Evolutionary conservation across 2,329 filamentous ascomycete species (phyloP), one percentile per base, ranked within the genome.

Genomic region (Paecilomyces variotii): DNA sequence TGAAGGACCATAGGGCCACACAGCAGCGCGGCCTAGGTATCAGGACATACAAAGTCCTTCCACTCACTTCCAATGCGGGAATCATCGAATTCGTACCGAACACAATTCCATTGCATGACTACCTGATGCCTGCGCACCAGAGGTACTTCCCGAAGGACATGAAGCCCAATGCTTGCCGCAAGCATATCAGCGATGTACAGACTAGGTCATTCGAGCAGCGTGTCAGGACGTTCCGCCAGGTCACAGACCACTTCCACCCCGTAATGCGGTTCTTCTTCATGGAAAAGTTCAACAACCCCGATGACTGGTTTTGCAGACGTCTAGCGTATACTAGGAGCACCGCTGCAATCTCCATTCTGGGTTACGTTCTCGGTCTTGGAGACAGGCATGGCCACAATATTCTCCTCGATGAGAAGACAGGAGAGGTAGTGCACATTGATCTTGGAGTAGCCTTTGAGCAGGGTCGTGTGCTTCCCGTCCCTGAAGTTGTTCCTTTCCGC

Each of bases 371-470:
- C 0, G 94, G 95, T 1, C 83, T 99, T 0, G 94, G 94, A 9
- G 94, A 99, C 74, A 84, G 94, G 2, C 94, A 99, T 74, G 92
- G 91, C 1, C 93, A 99, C 77, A 99, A 99, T 70, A 99, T 99
- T 64, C 82, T 99, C 12, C 83, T 99, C 0, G 94, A 99, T 71
- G 85, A 88, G 61, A 87, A 88, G 68, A 95, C 87, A 1, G 94
- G 94, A 10, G 94, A 99, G 74, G 91, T 92, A 0, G 90, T 99
- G 1, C 94, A 99, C 72, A 99, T 99, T 65, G 94, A 99, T 71
- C 82, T 99, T 0, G 94, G 95, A 53, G 91, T 99, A 2, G 93
- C 93, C 0, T 99, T 99, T 70, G 95, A 99, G 75, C 91, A 93
- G 68, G 94, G 95, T 1, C 88, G 94, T 19, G 87, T 99, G n/a